Evolutionary conservation across 345 rosid genomes (phyloP), one percentile per base, ranked within the genome.

Genomic region (Cochlearia excelsa): DNA sequence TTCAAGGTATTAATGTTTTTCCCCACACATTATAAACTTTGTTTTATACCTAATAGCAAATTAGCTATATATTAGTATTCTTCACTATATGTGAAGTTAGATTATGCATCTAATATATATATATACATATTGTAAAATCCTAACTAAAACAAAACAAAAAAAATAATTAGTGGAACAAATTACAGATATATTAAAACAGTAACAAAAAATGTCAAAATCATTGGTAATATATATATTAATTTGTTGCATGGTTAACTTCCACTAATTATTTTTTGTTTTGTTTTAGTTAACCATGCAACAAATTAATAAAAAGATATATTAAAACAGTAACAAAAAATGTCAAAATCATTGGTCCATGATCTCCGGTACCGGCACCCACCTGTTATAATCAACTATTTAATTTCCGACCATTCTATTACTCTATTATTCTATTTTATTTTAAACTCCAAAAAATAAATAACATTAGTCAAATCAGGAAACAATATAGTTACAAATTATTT

Each of bases 321-420:
- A 26, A 9, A 28, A 8, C 4, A 46, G 10, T 11, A 1, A n/a
- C 38, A 28, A 33, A 33, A 33, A 33, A 33, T 33, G 35, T 30
- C 27, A 58, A 49, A 48, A 53, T 8, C 66, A 63, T 56, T 61
- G 52, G 57, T 44, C 69, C 69, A 26, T 51, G 69, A 29, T 63
- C 74, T 38, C 65, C 65, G 74, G 69, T 63, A 43, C 72, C 64
- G 65, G 69, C 53, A 70, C 59, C 53, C 54, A 50, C 68, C 69
- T 63, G 52, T 49, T 41, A 6, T 6, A 28, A 50, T 58, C 53
- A 48, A 53, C 61, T 46, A 60, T 60, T 53, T 10, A 43, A 52
- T 68, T 66, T 67, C 74, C 69, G 69, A 55, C 64, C 63, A 69
- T 56, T 23, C 30, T 7, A 49, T 43, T 42, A 42, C 41, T 51